phyloP scores from a whole-genome alignment of 345 rosid genomes.

The Aquilaria sinensis region DNA sequence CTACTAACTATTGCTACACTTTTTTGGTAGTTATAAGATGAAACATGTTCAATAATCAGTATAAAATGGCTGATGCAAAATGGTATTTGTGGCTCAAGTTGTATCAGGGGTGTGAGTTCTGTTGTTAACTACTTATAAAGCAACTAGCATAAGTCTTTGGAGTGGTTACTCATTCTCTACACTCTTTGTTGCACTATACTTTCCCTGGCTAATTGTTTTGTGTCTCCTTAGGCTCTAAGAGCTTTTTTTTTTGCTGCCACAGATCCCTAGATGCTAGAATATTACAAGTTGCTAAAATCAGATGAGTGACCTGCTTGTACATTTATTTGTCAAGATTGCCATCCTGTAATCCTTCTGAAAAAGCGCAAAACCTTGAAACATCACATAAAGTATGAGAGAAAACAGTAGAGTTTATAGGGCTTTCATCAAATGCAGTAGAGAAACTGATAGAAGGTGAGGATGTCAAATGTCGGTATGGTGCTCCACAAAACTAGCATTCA shows the following conservation, averaged over 20 bases:
- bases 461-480: conserved; percentile 43
- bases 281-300: conserved; percentile 66
- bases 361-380: conserved; percentile 76
- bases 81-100: too few species aligned
- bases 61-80: too few species aligned
- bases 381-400: conserved; percentile 76
- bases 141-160: too few species aligned
- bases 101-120: too few species aligned
- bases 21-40: too few species aligned
- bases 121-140: too few species aligned
- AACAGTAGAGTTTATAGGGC: conserved; percentile 79
- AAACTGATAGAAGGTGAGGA: conserved; percentile 69
- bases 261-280: conserved; percentile 88
- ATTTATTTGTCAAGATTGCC: conserved; percentile 91
- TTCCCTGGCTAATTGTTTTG: too few species aligned
- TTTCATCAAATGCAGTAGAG: conserved; percentile 73
- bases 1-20: too few species aligned
- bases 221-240: conserved; percentile 51
- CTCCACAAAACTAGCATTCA: conserved; percentile 18
- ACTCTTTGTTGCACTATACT: too few species aligned
- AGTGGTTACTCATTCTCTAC: too few species aligned
- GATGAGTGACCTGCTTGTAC: conserved; percentile 94
- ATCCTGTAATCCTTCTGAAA: conserved; percentile 93
- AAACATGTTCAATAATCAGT: too few species aligned
- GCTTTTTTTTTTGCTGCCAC: conserved; percentile 90